Percentiles rank a stretch among this genome's conserved stretches.
Evolutionary conservation across 192 early-diverging fungal species (phyloP).

Genomic region (Backusella macrospora): DNA sequence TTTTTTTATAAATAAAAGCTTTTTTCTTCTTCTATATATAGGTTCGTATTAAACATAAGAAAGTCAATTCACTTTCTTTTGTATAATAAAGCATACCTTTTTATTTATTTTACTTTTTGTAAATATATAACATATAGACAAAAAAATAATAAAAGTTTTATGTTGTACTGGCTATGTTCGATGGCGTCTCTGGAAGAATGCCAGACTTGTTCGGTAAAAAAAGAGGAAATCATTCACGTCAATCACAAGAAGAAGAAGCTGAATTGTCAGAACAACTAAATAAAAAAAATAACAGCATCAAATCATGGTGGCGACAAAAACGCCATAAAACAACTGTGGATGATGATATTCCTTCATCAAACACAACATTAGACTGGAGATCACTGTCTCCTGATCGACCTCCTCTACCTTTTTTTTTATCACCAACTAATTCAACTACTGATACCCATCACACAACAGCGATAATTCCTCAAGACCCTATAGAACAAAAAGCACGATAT

Average conservation of each 20-base stretch:
- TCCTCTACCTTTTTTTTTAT: constrained; percentile 30
- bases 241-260: constrained; percentile 1
- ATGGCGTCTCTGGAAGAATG: constrained; percentile 21
- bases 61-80: constrained; percentile 3
- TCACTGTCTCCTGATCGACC: constrained; percentile 35
- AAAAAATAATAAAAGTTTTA: constrained; percentile 10
- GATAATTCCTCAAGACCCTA: neutral
- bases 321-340: neutral
- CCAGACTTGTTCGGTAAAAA: constrained; percentile 7
- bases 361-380: constrained; percentile 34
- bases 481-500: neutral
- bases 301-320: constrained; percentile 19
- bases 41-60: constrained; percentile 1
- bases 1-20: neutral
- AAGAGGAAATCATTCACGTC: neutral
- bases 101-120: neutral
- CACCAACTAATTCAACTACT: neutral
- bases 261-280: neutral
- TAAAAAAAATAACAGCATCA: constrained; percentile 7
- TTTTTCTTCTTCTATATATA: neutral
- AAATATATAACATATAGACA: neutral
- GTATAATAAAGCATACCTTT: neutral
- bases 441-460: constrained; percentile 4
- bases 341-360: neutral
- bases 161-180: constrained; percentile 6